Evolutionary conservation across 257 asterid genomes (phyloP).

Genomic region (Cinchona pubescens): DNA sequence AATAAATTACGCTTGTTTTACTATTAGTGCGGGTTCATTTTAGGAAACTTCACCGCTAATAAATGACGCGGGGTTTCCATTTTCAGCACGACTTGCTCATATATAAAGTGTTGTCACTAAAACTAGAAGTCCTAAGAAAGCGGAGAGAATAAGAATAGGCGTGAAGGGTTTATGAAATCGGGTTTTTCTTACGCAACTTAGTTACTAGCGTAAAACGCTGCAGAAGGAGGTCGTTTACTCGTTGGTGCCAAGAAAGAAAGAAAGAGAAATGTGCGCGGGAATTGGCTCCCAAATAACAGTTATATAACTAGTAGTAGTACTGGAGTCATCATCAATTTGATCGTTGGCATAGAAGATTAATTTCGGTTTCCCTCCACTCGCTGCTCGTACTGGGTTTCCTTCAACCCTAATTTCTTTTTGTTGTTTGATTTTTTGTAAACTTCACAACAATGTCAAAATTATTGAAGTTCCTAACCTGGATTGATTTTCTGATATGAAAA

Average conservation of each 20-base stretch:
- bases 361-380: slow-evolving; percentile 90
- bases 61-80: background rate
- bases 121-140: too few relatives aligned
- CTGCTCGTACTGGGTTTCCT: slow-evolving; percentile 74
- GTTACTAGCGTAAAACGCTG: slow-evolving; percentile 6
- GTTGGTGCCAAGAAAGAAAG: slow-evolving; percentile 6
- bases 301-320: too few relatives aligned
- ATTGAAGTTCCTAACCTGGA: background rate
- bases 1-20: too few relatives aligned
- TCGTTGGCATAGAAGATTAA: background rate
- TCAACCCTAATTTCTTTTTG: background rate
- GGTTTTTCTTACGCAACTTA: slow-evolving; percentile 27
- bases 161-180: background rate
- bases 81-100: background rate
- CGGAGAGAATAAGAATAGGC: background rate
- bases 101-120: background rate
- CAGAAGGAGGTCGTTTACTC: slow-evolving; percentile 54
- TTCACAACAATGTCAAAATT: too few relatives aligned
- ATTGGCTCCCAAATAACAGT: slow-evolving; percentile 22
- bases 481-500: slow-evolving; percentile 8
- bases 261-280: too few relatives aligned
- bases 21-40: too few relatives aligned
- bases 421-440: background rate
- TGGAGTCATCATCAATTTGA: background rate
- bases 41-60: background rate